Evolutionary conservation across 2,329 filamentous ascomycete genomes (phyloP).

Genomic region (Colletotrichum sp.): DNA sequence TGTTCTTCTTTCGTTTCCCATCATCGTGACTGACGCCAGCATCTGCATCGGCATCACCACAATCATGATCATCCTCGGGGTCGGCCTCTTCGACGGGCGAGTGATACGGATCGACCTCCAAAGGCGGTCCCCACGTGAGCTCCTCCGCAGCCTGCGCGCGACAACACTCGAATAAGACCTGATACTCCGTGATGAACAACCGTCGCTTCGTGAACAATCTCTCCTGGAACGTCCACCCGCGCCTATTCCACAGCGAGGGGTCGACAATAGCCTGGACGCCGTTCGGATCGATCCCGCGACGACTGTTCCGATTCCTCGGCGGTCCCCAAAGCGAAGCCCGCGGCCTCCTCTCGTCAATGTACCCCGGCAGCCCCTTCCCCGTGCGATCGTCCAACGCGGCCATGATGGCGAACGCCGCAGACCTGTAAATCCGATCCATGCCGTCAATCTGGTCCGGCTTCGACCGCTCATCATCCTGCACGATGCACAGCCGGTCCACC

Average conservation of each 20-base stretch:
- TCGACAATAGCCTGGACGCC: neutral
- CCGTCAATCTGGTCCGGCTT: slow-evolving; percentile 42
- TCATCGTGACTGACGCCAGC: neutral
- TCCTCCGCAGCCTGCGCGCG: slow-evolving; percentile 2
- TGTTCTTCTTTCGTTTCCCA: neutral
- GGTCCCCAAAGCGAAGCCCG: slow-evolving; percentile 1
- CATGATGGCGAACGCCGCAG: slow-evolving; percentile 48
- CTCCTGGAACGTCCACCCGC: slow-evolving; percentile 23
- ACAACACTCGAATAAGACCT: slow-evolving; percentile 19
- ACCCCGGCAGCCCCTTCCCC: neutral
- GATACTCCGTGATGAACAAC: slow-evolving; percentile 17
- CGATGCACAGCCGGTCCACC: slow-evolving; percentile 50
- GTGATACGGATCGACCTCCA: neutral
- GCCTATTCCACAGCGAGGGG: neutral
- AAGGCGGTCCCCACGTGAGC: neutral
- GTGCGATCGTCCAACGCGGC: slow-evolving; percentile 42
- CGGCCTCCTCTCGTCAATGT: neutral
- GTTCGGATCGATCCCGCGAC: neutral
- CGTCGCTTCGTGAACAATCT: slow-evolving; percentile 10
- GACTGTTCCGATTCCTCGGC: neutral
- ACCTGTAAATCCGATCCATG: slow-evolving; percentile 50
- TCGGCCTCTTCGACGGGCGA: neutral
- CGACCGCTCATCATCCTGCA: slow-evolving; percentile 45
- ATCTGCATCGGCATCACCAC: neutral
- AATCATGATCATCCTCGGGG: neutral